Base-by-base conservation (phyloP, 495 filamentous ascomycete genomes). In the Penicillium coprophilum region DNA sequence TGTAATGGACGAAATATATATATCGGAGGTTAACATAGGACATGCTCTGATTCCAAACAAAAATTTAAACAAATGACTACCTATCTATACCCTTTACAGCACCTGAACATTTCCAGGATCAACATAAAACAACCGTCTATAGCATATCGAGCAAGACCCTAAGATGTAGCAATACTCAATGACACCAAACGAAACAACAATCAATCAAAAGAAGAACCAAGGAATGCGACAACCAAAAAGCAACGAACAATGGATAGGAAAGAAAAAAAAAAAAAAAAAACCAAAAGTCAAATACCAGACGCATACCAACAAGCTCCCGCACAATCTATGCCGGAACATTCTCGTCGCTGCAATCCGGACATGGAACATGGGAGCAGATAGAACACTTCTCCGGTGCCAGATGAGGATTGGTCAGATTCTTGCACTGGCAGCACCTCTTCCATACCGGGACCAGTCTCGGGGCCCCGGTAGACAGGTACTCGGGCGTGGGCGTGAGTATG, bases 281-380 rank as follows among this genome's bases (percentile, higher is more conserved):
- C 0, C 7, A 27, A 27, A 27, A 27, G 4, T 20, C 11, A 23
- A 49, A 34, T 12, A 38, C 11, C 32, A 1, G 15, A 50, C 24
- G 38, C 11, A 23, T n/a, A 11, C 11, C 30, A 17, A 21, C n/a
- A 39, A 20, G 8, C 23, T 17, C 32, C 32, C 46, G 2, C 8
- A 50, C 4, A 38, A 38, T 24, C 10, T 19, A 38, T 5, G 11
- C 4, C 10, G n/a, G 21, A n/a, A 56, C 54, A 13, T 20, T 36
- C n/a, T 44, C 54, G n/a, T n/a, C n/a, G n/a, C n/a, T n/a, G n/a
- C n/a, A n/a, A n/a, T n/a, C n/a, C n/a, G n/a, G n/a, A n/a, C n/a
- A n/a, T n/a, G n/a, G n/a, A n/a, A n/a, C n/a, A 36, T 56, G 54
- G 13, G 54, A 32, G 27, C 54, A 56, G 12, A 40, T 43, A 2